phyloP scores from a whole-genome alignment of 1,139 yeast genomes.

The Lodderomyces metapsilosis region DNA sequence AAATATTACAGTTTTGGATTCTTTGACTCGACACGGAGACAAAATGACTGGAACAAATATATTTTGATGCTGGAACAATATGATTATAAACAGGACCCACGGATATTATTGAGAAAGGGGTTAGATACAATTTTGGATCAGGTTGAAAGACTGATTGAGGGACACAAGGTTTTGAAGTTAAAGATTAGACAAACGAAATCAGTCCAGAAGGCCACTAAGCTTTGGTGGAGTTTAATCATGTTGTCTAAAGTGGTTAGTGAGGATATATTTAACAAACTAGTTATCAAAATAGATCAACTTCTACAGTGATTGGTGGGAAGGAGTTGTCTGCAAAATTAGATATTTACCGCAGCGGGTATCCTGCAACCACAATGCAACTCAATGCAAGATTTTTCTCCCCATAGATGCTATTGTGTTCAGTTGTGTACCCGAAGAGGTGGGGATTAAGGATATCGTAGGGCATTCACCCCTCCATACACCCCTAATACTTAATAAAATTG shows the following conservation, averaged over 20 bases:
- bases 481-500: no score
- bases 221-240: slow-evolving; percentile 13
- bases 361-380: no score
- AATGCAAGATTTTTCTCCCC: no score
- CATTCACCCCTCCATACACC: no score
- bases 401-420: no score
- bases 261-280: slow-evolving; percentile 9
- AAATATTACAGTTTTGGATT: slow-evolving; percentile 17
- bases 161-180: slow-evolving; percentile 5
- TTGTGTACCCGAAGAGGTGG: no score
- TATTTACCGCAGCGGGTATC: no score
- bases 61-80: slow-evolving; percentile 23
- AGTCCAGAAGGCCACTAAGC: slow-evolving; percentile 1
- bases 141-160: slow-evolving; percentile 9
- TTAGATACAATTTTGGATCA: slow-evolving; percentile 11
- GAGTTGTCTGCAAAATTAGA: no score
- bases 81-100: slow-evolving; percentile 13
- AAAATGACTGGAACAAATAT: slow-evolving; percentile 20
- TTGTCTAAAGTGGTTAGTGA: slow-evolving; percentile 12
- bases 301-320: slow-evolving; percentile 3
- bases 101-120: slow-evolving; percentile 10
- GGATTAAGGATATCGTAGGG: no score
- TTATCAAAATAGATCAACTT: slow-evolving; percentile 11
- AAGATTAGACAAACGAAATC: slow-evolving; percentile 3
- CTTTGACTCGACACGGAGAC: slow-evolving; percentile 8